Evolutionary conservation across 164 flowering plant species (phyloP).

Genomic region (Sedum album): DNA sequence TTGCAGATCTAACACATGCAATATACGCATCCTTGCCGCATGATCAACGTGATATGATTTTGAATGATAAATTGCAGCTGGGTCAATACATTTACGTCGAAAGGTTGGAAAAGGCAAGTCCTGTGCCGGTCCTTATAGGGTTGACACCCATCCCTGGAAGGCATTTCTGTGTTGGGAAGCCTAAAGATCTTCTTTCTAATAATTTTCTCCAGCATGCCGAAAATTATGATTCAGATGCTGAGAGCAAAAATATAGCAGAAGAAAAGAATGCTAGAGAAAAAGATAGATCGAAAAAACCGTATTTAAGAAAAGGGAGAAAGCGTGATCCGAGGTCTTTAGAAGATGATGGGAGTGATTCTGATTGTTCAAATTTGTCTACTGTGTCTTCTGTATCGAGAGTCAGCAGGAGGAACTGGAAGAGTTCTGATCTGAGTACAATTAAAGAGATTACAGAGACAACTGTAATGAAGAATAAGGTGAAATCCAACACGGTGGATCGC

Average conservation of each 20-base stretch:
- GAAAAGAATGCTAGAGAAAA: conserved; percentile 12
- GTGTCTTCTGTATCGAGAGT: conserved; percentile 12
- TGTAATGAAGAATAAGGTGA: conserved; percentile 17
- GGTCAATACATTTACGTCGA: conserved; percentile 59
- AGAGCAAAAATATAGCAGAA: conserved; percentile 9
- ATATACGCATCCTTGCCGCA: conserved; percentile 46
- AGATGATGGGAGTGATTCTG: conserved; percentile 36
- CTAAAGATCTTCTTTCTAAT: conserved; percentile 28
- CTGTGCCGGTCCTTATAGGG: conserved; percentile 52
- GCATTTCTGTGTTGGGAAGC: conserved; percentile 40
- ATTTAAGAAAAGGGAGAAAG: conserved; percentile 15
- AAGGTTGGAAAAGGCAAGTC: conserved; percentile 37
- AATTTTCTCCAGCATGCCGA: conserved; percentile 14
- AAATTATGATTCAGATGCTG: conserved; percentile 4
- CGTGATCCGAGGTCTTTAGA: conserved; percentile 14
- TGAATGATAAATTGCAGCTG: conserved; percentile 40
- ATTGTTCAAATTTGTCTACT: conserved; percentile 23
- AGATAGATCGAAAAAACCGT: conserved; percentile 16
- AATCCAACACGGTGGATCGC: conserved; percentile 17
- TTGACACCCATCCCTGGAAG: conserved; percentile 49
- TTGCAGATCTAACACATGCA: conserved; percentile 59
- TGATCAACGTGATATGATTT: conserved; percentile 47
- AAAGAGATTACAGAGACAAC: conserved; percentile 22
- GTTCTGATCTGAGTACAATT: conserved; percentile 14
- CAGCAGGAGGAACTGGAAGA: conserved; percentile 40